These are phyloP conservation scores for Thalassiosira mediterranea DNA, from an alignment of 352 stramenopile genomes.

Conservation along the genomic window DNA sequence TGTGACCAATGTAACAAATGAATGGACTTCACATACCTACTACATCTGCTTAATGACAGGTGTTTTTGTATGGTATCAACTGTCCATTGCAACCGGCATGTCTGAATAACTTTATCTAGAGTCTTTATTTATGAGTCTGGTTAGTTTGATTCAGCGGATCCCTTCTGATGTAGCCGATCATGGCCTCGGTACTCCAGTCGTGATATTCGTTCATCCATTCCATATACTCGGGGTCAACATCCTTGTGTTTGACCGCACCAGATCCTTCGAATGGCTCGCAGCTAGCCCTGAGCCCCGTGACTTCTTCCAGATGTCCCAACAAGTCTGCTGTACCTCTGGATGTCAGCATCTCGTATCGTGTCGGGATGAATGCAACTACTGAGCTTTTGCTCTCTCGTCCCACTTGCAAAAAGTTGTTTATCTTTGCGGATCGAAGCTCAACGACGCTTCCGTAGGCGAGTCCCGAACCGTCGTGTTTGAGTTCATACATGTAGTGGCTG, in stretches of 20 bases:
- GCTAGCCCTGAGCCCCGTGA: slow-evolving; percentile 30
- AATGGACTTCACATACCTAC: too few species aligned
- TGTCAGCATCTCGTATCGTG: slow-evolving; percentile 54
- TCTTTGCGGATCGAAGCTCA: slow-evolving; percentile 48
- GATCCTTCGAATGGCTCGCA: slow-evolving; percentile 33
- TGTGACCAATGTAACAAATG: too few species aligned
- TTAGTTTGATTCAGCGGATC: too few species aligned
- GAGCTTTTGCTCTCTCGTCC: slow-evolving; percentile 4
- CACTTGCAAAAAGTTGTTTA: slow-evolving; percentile 50
- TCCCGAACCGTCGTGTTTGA: slow-evolving; percentile 44
- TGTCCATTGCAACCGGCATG: too few species aligned
- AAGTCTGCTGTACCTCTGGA: slow-evolving; percentile 28
- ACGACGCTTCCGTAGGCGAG: slow-evolving; percentile 47
- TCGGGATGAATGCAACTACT: slow-evolving; percentile 30
- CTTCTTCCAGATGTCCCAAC: slow-evolving; percentile 35
- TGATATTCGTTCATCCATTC: slow-evolving; percentile 53
- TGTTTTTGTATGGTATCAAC: too few species aligned
- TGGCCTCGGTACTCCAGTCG: slow-evolving; percentile 57
- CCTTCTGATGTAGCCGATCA: slow-evolving; percentile 48
- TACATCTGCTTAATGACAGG: too few species aligned
- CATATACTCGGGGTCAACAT: slow-evolving; percentile 33
- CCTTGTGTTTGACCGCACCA: slow-evolving; percentile 27
- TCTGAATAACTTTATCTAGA: too few species aligned
- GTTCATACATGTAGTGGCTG: slow-evolving; percentile 43
- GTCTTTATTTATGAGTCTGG: too few species aligned